Percentiles rank a stretch among this genome's conserved stretches.
Evolutionary conservation across 208 protist species (phyloP).

Genomic region (Spongospora subterranea): DNA sequence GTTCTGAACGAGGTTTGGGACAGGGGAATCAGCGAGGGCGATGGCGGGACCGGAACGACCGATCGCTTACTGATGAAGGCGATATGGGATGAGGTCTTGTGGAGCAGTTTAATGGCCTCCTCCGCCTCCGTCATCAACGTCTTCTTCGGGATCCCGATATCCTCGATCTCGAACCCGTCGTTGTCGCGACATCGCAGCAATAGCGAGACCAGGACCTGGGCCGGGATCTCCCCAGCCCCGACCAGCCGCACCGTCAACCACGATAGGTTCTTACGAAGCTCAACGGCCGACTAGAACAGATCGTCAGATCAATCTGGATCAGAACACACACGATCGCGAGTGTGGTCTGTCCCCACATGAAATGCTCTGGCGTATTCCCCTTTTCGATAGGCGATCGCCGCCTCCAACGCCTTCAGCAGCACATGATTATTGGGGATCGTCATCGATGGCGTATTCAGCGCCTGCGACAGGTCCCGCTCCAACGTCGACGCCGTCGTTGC

Average conservation of each 20-base stretch:
- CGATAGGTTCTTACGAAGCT: background rate
- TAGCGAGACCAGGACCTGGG: background rate
- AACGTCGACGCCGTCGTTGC: background rate
- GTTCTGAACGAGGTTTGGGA: background rate
- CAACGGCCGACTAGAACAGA: background rate
- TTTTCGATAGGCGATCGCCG: background rate
- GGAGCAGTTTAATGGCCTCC: background rate
- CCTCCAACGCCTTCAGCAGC: background rate
- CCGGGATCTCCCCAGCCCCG: background rate
- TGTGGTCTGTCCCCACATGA: background rate
- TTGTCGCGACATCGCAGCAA: background rate
- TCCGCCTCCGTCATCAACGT: constrained; percentile 1
- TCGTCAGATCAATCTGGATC: too few species aligned
- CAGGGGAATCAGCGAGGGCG: too few species aligned
- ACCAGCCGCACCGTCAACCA: background rate
- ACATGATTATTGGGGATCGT: background rate
- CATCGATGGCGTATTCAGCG: background rate
- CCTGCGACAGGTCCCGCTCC: background rate
- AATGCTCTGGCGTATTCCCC: background rate
- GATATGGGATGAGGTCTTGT: background rate
- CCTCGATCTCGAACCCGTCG: background rate
- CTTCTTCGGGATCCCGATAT: background rate
- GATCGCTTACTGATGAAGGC: background rate
- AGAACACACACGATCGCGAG: too few species aligned
- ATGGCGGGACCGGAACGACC: too few species aligned